Evolutionary conservation across 306 rosid genomes (phyloP), one percentile per base, ranked within the genome.

Genomic region (Dryas octopetala): DNA sequence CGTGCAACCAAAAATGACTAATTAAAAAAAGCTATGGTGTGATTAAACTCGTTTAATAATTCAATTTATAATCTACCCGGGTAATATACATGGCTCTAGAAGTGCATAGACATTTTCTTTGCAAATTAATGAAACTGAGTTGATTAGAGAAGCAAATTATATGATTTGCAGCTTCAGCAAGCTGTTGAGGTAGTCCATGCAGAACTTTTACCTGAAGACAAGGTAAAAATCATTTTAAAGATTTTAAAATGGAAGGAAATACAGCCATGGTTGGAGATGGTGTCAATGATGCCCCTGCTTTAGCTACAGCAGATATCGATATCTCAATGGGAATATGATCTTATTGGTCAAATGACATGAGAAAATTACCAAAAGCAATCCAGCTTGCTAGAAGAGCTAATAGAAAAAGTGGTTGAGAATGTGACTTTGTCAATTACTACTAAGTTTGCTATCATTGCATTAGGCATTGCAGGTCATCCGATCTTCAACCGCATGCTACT

Each of bases 231-330:
- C 77, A 79, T 96, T 78, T 96, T 78, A 66, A 79, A 1, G 90
- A 85, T 47, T 89, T 96, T 38, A 92, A 90, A 62, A 81, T 10
- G 60, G 90, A 89, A 75, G 98, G 98, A 50, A 83, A 79, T 38
- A 90, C 91, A 50, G 98, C 91, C 13, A 96, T 96, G 99, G 71
- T 92, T 66, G 99, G 99, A 70, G 99, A 96, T 51, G 99, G 99
- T 66, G 1, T 96, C 41, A 96, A 96, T 8, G 99, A 96, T 1
- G 98, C 98, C 12, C 98, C 99, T 1, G 97, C 99, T 9, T 77
- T 96, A 70, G 99, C 99, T 17, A 81, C 85, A 2, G 99, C 99
- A 6, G 96, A 96, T 71, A 90, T 96, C 0, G 98, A 98, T 5
- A 88, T 96, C 79, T 96, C 99, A 1, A 96, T 0, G 93, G 98